Evolutionary conservation across 768 basidiomycete genomes (phyloP).

Genomic region (Arthromyces matolae): DNA sequence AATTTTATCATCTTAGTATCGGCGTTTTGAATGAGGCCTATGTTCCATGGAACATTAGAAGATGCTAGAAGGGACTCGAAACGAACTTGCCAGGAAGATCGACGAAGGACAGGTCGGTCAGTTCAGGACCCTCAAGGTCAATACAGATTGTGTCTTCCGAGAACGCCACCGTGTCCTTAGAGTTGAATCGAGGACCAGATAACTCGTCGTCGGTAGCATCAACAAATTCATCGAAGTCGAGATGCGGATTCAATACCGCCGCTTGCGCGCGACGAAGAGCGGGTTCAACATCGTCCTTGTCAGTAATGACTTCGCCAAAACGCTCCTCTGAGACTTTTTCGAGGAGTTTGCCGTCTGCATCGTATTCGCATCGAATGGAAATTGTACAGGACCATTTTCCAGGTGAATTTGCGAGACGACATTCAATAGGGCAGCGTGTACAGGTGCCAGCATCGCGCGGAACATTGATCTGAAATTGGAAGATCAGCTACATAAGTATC

Average conservation of each 20-base stretch:
- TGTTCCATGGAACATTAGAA: no score
- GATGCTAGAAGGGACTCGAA: not conserved
- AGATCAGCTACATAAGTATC: not conserved
- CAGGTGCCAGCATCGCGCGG: constrained; percentile 49
- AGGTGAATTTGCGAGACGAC: constrained; percentile 24
- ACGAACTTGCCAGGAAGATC: constrained; percentile 33
- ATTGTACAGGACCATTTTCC: constrained; percentile 35
- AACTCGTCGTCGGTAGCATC: constrained; percentile 23
- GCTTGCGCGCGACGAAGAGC: constrained; percentile 41
- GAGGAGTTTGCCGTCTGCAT: constrained; percentile 25
- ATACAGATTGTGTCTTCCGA: constrained; percentile 41
- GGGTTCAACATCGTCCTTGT: constrained; percentile 38
- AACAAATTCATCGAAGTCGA: constrained; percentile 6
- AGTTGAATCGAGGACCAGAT: constrained; percentile 12
- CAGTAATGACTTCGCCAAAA: constrained; percentile 26
- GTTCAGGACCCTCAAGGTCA: constrained; percentile 34
- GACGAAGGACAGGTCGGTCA: constrained; percentile 37
- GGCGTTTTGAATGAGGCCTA: constrained; percentile 50
- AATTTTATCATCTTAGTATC: constrained; percentile 39
- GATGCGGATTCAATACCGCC: constrained; percentile 19
- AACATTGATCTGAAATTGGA: constrained; percentile 37
- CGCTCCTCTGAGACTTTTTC: constrained; percentile 17
- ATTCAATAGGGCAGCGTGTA: constrained; percentile 39
- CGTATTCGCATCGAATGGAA: constrained; percentile 38
- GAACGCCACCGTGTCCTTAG: constrained; percentile 22